Conservation (phyloP, 768 basidiomycete genomes). For the Rhizopogon vulgaris region DNA sequence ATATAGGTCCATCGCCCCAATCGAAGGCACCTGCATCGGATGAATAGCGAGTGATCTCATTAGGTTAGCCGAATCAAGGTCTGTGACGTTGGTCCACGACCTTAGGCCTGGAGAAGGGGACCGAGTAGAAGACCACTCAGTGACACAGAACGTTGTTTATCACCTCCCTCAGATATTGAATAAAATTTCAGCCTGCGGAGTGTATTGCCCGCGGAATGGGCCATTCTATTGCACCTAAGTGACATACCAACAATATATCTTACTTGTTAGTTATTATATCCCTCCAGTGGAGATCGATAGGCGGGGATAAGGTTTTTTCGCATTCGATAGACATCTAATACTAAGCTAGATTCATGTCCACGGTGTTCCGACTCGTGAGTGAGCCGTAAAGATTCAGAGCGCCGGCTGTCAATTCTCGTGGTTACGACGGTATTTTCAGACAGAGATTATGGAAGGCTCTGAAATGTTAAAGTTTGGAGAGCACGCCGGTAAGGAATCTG, state of each 20-base stretch:
- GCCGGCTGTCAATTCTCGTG: conserved; percentile 1
- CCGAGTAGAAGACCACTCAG: conserved; percentile 12
- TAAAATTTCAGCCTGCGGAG: too few relatives aligned
- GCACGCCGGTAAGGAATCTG: background rate
- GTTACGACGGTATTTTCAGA: conserved; percentile 2
- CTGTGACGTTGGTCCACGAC: conserved; percentile 12
- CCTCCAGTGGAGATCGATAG: background rate
- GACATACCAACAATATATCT: background rate
- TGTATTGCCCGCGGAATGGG: too few relatives aligned
- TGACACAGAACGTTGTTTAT: background rate
- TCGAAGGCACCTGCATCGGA: conserved; percentile 22
- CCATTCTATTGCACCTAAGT: too few relatives aligned
- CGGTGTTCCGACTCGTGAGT: background rate
- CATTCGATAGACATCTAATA: background rate
- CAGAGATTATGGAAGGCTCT: background rate
- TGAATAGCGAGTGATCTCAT: conserved; percentile 10
- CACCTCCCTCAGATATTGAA: background rate
- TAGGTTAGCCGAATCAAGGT: conserved; percentile 4
- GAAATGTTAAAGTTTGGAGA: conserved; percentile 1
- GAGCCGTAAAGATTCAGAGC: background rate
- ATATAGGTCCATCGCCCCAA: conserved; percentile 28
- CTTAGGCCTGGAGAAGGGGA: conserved; percentile 6
- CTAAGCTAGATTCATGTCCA: background rate
- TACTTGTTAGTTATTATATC: background rate
- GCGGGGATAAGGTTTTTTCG: background rate